These are phyloP conservation scores for Cordia subcordata DNA, from an alignment of 257 asterid genomes.

Conservation along the genomic window DNA sequence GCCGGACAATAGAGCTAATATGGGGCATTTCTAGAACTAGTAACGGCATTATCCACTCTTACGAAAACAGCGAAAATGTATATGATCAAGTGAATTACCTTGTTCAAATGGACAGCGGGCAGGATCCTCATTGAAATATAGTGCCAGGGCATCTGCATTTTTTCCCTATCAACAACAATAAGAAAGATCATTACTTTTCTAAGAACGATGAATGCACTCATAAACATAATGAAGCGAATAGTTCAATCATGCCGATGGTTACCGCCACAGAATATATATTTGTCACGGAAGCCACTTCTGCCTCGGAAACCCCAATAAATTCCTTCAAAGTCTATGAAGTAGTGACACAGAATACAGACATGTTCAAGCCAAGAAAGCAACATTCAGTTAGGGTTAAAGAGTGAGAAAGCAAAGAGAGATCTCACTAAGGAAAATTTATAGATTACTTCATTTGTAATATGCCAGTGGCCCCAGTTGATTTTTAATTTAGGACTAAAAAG, in stretches of 20 bases:
- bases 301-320: slow-evolving; percentile 71
- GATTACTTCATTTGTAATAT: too few species aligned
- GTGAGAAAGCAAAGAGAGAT: too few species aligned
- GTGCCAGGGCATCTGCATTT: slow-evolving; percentile 91
- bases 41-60: too few species aligned
- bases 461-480: too few species aligned
- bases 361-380: slow-evolving; percentile 1
- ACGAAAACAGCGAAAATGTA: not conserved
- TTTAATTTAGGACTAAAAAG: too few species aligned
- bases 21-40: too few species aligned
- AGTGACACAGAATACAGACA: slow-evolving; percentile 4
- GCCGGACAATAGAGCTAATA: too few species aligned
- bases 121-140: slow-evolving; percentile 98
- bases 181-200: slow-evolving; percentile 8
- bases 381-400: not conserved
- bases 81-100: slow-evolving; percentile 38
- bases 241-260: slow-evolving; percentile 19
- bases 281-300: slow-evolving; percentile 67
- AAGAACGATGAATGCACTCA: not conserved
- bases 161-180: slow-evolving; percentile 57
- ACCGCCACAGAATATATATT: slow-evolving; percentile 81
- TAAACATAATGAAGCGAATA: slow-evolving; percentile 2
- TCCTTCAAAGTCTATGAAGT: slow-evolving; percentile 68
- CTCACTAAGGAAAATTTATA: too few species aligned
- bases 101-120: slow-evolving; percentile 94